A percentile compares a stretch with the other conserved stretches of the same genome.
These are phyloP conservation scores for Carallia brachiata DNA, from an alignment of 345 rosid species.

Conservation along the genomic window DNA sequence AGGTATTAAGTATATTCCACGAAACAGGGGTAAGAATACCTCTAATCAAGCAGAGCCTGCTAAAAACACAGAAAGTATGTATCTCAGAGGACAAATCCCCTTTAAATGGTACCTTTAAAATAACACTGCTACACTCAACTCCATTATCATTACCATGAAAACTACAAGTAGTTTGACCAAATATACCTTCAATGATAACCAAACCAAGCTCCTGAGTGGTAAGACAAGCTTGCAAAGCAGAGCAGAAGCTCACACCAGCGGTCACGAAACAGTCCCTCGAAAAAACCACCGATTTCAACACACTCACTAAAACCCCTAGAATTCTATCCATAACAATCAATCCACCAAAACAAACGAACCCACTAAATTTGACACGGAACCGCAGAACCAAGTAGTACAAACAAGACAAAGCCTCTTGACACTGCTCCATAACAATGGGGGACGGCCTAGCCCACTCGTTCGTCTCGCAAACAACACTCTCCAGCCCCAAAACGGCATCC, in stretches of 20 bases:
- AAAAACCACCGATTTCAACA: conserved; percentile 63
- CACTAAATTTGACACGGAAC: conserved; percentile 57
- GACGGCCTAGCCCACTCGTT: conserved; percentile 72
- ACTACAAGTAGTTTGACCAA: conserved; percentile 33
- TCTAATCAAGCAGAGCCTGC: conserved; percentile 88
- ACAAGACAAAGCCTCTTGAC: conserved; percentile 90
- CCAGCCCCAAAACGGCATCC: conserved; percentile 71
- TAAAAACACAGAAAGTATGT: conserved; percentile 53
- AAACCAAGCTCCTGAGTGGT: conserved; percentile 62
- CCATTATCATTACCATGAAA: conserved; percentile 25
- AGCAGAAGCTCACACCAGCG: conserved; percentile 84
- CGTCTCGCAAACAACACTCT: conserved; percentile 55
- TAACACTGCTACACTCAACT: conserved; percentile 32
- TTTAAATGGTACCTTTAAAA: conserved; percentile 54
- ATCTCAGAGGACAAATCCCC: conserved; percentile 67
- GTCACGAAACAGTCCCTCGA: conserved; percentile 91
- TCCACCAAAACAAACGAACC: conserved; percentile 21
- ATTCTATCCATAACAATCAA: conserved; percentile 51
- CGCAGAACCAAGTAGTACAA: conserved; percentile 88
- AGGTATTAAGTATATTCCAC: conserved; percentile 59
- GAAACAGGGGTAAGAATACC: conserved; percentile 94
- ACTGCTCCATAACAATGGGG: conserved; percentile 90
- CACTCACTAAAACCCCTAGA: conserved; percentile 50
- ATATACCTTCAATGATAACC: conserved; percentile 64
- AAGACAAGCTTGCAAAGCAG: conserved; percentile 80